These are phyloP conservation scores for Pseudonitzschia delicatissima DNA, from an alignment of 108 stramenopile species.

Conservation along the genomic window DNA sequence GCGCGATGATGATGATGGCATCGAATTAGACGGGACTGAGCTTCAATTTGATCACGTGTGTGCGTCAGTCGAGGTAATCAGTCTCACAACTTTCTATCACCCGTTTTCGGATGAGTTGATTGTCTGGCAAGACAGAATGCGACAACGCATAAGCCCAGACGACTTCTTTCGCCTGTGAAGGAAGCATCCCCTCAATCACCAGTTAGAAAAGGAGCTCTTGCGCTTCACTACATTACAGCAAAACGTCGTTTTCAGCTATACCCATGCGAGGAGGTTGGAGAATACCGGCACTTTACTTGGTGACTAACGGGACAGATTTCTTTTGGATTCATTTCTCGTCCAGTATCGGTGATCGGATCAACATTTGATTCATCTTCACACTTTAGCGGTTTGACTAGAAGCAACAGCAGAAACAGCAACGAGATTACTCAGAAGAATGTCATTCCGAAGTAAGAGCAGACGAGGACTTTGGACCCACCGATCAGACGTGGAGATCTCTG, in stretches of 20 bases:
- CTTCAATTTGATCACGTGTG: no score
- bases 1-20: no score
- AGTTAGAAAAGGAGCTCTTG: no score
- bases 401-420: background rate
- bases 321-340: background rate
- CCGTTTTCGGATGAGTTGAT: no score
- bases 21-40: no score
- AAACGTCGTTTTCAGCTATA: background rate
- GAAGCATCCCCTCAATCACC: no score
- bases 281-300: background rate
- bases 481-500: conserved; percentile 54
- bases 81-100: no score
- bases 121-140: no score
- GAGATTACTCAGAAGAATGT: background rate
- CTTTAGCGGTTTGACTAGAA: background rate
- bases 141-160: no score
- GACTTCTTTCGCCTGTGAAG: no score
- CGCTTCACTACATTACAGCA: no score
- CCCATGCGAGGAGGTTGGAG: conserved; percentile 12
- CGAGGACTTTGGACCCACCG: background rate
- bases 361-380: background rate
- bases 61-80: no score
- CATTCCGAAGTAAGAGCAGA: background rate
- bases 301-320: background rate
- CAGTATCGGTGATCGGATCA: background rate